Evolutionary conservation across 2,329 filamentous ascomycete genomes (phyloP).

Genomic region (Aschersonia sp.): DNA sequence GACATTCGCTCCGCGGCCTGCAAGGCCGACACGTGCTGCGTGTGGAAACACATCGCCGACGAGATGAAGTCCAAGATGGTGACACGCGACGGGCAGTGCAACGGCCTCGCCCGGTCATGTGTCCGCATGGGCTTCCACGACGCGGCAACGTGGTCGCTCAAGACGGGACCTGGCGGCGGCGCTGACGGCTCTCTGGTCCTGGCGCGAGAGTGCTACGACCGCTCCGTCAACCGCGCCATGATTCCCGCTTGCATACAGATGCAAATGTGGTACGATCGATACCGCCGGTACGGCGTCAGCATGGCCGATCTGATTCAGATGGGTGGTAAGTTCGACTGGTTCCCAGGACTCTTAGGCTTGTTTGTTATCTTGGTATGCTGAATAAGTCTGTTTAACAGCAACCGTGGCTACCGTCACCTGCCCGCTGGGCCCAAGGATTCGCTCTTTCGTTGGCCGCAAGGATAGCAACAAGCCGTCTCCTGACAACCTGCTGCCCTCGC

Average conservation of each 20-base stretch:
- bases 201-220: slow-evolving; percentile 18
- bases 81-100: slow-evolving; percentile 20
- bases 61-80: slow-evolving; percentile 20
- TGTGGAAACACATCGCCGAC: slow-evolving; percentile 23
- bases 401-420: slow-evolving; percentile 28
- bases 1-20: slow-evolving; percentile 7
- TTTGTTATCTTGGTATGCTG: not conserved
- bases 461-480: slow-evolving; percentile 25
- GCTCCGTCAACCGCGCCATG: slow-evolving; percentile 29
- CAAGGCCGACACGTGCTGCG: slow-evolving; percentile 21
- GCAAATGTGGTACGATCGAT: slow-evolving; percentile 21
- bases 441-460: slow-evolving; percentile 32
- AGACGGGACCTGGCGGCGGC: slow-evolving; percentile 15
- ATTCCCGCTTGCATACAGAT: slow-evolving; percentile 23
- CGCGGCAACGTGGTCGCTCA: slow-evolving; percentile 20
- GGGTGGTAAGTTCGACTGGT: slow-evolving; percentile 17
- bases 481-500: slow-evolving; percentile 25
- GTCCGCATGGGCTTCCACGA: slow-evolving; percentile 31
- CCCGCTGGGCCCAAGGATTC: slow-evolving; percentile 26
- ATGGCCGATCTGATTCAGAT: slow-evolving; percentile 40
- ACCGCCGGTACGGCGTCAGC: slow-evolving; percentile 21
- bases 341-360: not conserved
- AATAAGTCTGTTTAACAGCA: not conserved
- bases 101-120: slow-evolving; percentile 21
- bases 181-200: slow-evolving; percentile 29